These are phyloP conservation scores for Pichia sp. DNA, from an alignment of 1,139 yeast genomes.

Conservation along the genomic window DNA sequence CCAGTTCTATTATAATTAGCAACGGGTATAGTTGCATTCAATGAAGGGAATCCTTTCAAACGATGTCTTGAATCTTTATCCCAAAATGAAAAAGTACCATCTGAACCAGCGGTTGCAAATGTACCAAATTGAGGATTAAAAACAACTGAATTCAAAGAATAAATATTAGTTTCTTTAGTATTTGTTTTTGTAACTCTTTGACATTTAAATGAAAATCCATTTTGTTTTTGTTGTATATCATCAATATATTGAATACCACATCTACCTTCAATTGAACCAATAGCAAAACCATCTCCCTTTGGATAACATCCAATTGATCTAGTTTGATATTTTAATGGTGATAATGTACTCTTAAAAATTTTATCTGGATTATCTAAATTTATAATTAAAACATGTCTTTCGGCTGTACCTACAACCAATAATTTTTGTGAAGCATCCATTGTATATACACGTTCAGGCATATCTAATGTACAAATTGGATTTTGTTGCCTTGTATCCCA, in stretches of 20 bases:
- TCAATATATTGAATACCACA: slow-evolving; percentile 95
- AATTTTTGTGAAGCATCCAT: slow-evolving; percentile 82
- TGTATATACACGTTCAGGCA: slow-evolving; percentile 88
- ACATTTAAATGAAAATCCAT: slow-evolving; percentile 88
- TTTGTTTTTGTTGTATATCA: slow-evolving; percentile 64
- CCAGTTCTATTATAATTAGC: slow-evolving; percentile 83
- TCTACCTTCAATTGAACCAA: slow-evolving; percentile 93
- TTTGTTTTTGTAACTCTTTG: slow-evolving; percentile 61
- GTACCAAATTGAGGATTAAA: slow-evolving; percentile 92
- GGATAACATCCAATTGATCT: slow-evolving; percentile 78
- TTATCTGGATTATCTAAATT: slow-evolving; percentile 80
- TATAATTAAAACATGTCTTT: slow-evolving; percentile 70
- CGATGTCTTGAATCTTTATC: slow-evolving; percentile 91
- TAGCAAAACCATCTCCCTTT: slow-evolving; percentile 84
- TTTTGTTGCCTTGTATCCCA: slow-evolving; percentile 90
- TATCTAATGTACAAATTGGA: slow-evolving; percentile 71
- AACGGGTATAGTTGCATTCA: slow-evolving; percentile 69
- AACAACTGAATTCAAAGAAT: slow-evolving; percentile 70
- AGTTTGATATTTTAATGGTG: slow-evolving; percentile 93
- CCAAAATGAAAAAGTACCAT: slow-evolving; percentile 94
- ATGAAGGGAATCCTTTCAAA: slow-evolving; percentile 69
- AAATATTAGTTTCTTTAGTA: slow-evolving; percentile 52
- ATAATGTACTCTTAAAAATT: slow-evolving; percentile 64
- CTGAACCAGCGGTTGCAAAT: slow-evolving; percentile 90
- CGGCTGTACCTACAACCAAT: slow-evolving; percentile 90